Conservation (phyloP, 805 yeast species). For the Huiozyma sinensis region DNA sequence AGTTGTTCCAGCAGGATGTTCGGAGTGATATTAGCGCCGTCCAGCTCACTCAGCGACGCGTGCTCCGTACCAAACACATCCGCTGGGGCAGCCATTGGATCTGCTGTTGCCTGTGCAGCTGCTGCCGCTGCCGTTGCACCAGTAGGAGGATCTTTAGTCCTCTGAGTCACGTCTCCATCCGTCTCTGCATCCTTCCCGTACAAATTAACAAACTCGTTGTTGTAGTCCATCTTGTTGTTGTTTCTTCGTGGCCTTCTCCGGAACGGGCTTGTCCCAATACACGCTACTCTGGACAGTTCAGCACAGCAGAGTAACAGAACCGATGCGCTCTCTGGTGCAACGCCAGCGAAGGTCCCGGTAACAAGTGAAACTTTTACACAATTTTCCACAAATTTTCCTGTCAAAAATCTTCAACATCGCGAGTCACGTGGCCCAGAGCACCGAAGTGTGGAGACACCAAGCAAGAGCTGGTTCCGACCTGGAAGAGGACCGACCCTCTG, state of each 20-base stretch:
- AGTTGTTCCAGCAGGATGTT: conserved; percentile 56
- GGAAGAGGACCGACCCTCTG: too few relatives aligned
- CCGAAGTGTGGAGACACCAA: too few relatives aligned
- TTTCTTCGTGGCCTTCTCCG: neutral
- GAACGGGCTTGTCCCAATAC: too few relatives aligned
- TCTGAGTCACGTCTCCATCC: conserved; percentile 8
- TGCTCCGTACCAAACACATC: neutral
- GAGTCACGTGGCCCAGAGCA: too few relatives aligned
- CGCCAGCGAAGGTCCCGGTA: too few relatives aligned
- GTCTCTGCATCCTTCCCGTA: conserved; percentile 25
- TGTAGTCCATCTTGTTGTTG: neutral
- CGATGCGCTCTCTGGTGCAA: too few relatives aligned
- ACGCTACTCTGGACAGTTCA: too few relatives aligned
- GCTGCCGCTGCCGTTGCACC: neutral
- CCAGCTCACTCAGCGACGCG: conserved; percentile 1
- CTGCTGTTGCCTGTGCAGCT: neutral
- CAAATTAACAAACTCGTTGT: neutral
- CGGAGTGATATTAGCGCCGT: conserved; percentile 16
- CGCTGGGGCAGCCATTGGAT: neutral
- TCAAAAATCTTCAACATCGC: too few relatives aligned
- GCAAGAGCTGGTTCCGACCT: too few relatives aligned
- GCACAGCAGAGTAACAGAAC: too few relatives aligned
- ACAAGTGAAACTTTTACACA: too few relatives aligned
- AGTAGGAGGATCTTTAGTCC: neutral
- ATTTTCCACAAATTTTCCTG: too few relatives aligned